phyloP scores from a whole-genome alignment of 306 rosid species.

The Prunus persica region Prunus_persica_NCBIv2 NC_034009.1:37663001-37663500 shows the following conservation, averaged over 20 bases:
- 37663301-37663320: background rate
- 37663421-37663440: conserved; percentile 66
- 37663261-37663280: conserved; percentile 65
- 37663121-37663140: no score
- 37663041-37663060: background rate
- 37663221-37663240: conserved; percentile 67
- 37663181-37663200: conserved; percentile 36
- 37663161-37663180: conserved; percentile 63
- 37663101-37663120: background rate
- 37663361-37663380: conserved; percentile 23
- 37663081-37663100: background rate
- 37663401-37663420: conserved; percentile 68
- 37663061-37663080: no score
- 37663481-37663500: background rate
- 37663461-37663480: conserved; percentile 3
- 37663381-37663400: conserved; percentile 77
- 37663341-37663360: background rate
- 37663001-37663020: background rate
- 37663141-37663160: conserved; percentile 21
- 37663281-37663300: conserved; percentile 40
- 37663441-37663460: conserved; percentile 76
- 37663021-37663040: background rate
- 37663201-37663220: conserved; percentile 39
- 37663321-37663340: background rate
- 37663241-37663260: conserved; percentile 78